Evolutionary conservation across 768 basidiomycete species (phyloP).

Genomic region (Termitomyces sp.): DNA sequence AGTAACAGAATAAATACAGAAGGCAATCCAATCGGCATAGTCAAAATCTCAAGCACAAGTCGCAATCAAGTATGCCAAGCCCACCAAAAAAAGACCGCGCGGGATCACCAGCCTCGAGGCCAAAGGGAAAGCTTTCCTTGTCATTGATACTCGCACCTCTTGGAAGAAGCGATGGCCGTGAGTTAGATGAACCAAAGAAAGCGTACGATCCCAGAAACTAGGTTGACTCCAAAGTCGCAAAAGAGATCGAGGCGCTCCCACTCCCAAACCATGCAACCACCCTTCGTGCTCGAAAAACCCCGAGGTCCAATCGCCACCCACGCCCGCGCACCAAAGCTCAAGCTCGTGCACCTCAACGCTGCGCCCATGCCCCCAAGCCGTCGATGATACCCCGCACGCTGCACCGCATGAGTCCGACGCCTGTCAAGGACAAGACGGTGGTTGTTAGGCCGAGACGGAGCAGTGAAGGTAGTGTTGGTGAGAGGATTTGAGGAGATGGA

Average conservation of each 20-base stretch:
- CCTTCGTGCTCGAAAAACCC: constrained; percentile 39
- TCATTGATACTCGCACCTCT: constrained; percentile 50
- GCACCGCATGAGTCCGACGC: constrained; percentile 29
- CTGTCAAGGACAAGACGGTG: constrained; percentile 15
- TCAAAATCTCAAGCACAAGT: no score
- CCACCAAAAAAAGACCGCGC: no score
- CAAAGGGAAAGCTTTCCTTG: constrained; percentile 26
- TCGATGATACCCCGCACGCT: constrained; percentile 40
- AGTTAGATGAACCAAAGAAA: constrained; percentile 13
- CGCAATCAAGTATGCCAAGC: no score
- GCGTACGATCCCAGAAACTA: not conserved
- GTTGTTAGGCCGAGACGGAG: constrained; percentile 41
- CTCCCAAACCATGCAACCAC: constrained; percentile 30
- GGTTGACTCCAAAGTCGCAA: not conserved
- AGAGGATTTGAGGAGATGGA: constrained; percentile 47
- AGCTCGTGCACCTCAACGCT: constrained; percentile 53
- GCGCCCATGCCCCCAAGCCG: constrained; percentile 38
- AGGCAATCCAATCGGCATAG: no score
- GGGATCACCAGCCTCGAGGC: no score
- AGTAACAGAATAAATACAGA: no score
- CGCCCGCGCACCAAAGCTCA: constrained; percentile 40
- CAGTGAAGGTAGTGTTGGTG: constrained; percentile 70
- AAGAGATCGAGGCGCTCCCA: constrained; percentile 6
- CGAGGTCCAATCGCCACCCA: constrained; percentile 60
- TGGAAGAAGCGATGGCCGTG: constrained; percentile 48